Evolutionary conservation across 345 rosid species (phyloP).

Genomic region (Bruguiera gymnorhiza): DNA sequence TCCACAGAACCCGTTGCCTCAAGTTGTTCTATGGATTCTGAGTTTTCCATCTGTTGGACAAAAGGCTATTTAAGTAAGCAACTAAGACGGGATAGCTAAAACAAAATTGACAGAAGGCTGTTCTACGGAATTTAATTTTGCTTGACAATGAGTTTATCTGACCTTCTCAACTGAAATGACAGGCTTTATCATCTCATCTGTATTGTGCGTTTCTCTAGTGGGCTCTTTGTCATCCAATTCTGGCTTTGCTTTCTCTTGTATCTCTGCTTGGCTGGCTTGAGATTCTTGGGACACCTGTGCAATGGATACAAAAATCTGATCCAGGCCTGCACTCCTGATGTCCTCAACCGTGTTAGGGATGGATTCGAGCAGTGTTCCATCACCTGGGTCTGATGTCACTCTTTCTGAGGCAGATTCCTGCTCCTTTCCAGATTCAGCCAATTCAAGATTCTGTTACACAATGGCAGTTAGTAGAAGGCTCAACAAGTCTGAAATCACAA

Average conservation of each 20-base stretch:
- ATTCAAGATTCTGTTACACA: slow-evolving; percentile 27
- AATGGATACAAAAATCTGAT: slow-evolving; percentile 9
- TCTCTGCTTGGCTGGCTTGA: not conserved
- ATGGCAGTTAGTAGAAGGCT: slow-evolving; percentile 17
- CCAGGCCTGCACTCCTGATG: slow-evolving; percentile 1
- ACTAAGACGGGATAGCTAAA: no score
- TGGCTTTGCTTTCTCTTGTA: slow-evolving; percentile 19
- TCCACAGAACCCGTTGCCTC: slow-evolving; percentile 17
- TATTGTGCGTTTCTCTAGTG: slow-evolving; percentile 21
- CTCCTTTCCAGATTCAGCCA: slow-evolving; percentile 15
- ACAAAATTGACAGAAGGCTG: not conserved
- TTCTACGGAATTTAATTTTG: slow-evolving; percentile 11
- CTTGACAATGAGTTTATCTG: not conserved
- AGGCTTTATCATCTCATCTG: slow-evolving; percentile 23
- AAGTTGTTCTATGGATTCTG: no score
- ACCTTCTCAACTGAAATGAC: slow-evolving; percentile 43
- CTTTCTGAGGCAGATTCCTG: slow-evolving; percentile 15
- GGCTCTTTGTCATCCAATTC: slow-evolving; percentile 21
- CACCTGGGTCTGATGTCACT: slow-evolving; percentile 19
- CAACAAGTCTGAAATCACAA: not conserved
- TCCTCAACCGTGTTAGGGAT: slow-evolving; percentile 17
- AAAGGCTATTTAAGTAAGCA: no score
- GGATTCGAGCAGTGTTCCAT: slow-evolving; percentile 14
- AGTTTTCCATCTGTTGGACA: no score
- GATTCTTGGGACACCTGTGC: slow-evolving; percentile 5